A percentile compares a stretch with the other conserved stretches of the same genome.
phyloP scores from a whole-genome alignment of 1,139 yeast genomes.

The Spathaspora sp. region DNA sequence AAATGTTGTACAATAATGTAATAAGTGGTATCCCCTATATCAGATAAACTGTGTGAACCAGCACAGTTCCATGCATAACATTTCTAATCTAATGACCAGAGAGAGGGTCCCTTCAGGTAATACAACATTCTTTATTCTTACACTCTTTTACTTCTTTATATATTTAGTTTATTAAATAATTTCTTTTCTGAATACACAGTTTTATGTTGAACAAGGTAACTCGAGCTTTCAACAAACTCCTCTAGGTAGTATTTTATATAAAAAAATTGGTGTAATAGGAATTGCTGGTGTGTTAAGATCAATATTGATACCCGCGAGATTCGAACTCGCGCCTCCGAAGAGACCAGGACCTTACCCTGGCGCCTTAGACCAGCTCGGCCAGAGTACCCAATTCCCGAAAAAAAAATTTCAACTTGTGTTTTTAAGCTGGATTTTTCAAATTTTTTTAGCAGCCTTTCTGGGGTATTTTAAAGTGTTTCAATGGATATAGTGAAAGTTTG shows the following conservation, averaged over 20 bases:
- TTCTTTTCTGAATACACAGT: background rate
- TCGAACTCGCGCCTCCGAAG: slow-evolving; percentile 60
- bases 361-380: slow-evolving; percentile 53
- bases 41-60: too few relatives aligned
- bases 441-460: background rate
- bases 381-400: slow-evolving; percentile 42
- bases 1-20: slow-evolving; percentile 22
- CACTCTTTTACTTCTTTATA: background rate
- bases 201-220: background rate
- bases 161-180: background rate
- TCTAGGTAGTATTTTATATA: background rate
- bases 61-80: background rate
- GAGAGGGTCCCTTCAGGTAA: background rate
- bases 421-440: background rate
- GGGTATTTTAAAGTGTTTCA: background rate
- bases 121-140: background rate
- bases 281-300: slow-evolving; percentile 33
- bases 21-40: too few relatives aligned
- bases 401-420: background rate
- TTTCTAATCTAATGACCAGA: too few relatives aligned
- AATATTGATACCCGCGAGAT: slow-evolving; percentile 51
- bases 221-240: background rate
- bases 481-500: background rate
- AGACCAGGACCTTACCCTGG: slow-evolving; percentile 56
- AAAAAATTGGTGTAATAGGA: slow-evolving; percentile 19